Evolutionary conservation across 352 stramenopile genomes (phyloP).

Genomic region (Pythium aphanidermatum): DNA sequence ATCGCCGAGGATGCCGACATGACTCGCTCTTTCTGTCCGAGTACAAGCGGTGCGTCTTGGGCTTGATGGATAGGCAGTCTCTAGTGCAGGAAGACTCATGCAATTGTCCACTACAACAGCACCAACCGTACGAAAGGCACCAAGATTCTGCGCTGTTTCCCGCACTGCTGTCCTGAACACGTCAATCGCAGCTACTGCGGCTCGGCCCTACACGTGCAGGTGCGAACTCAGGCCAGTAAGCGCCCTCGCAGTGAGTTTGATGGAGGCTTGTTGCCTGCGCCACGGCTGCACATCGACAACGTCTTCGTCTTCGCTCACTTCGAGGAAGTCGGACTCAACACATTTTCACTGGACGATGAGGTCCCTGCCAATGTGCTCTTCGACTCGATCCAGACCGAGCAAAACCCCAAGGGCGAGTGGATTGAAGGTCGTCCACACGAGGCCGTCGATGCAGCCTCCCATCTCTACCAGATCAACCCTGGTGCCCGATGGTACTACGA

Average conservation of each 20-base stretch:
- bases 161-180: conserved; percentile 61
- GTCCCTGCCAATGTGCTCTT: conserved; percentile 23
- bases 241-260: not conserved
- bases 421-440: conserved; percentile 33
- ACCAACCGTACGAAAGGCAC: conserved; percentile 47
- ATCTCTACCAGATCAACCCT: conserved; percentile 55
- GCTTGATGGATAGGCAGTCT: conserved; percentile 2
- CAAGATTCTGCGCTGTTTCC: conserved; percentile 71
- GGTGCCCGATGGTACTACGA: conserved; percentile 64
- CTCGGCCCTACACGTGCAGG: conserved; percentile 35
- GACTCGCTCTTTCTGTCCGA: conserved; percentile 36
- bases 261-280: too few species aligned
- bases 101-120: conserved; percentile 9
- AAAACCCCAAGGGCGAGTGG: conserved; percentile 59
- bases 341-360: conserved; percentile 7
- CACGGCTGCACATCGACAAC: conserved; percentile 4
- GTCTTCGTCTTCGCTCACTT: conserved; percentile 46
- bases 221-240: conserved; percentile 12
- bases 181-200: conserved; percentile 69
- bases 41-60: conserved; percentile 52
- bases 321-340: conserved; percentile 31
- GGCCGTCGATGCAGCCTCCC: conserved; percentile 9
- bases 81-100: not conserved
- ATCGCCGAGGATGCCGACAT: conserved; percentile 31
- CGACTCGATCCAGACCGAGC: conserved; percentile 43